Conservation (phyloP, 2,329 filamentous ascomycete species). For the Fusarium phyllophilum region DNA sequence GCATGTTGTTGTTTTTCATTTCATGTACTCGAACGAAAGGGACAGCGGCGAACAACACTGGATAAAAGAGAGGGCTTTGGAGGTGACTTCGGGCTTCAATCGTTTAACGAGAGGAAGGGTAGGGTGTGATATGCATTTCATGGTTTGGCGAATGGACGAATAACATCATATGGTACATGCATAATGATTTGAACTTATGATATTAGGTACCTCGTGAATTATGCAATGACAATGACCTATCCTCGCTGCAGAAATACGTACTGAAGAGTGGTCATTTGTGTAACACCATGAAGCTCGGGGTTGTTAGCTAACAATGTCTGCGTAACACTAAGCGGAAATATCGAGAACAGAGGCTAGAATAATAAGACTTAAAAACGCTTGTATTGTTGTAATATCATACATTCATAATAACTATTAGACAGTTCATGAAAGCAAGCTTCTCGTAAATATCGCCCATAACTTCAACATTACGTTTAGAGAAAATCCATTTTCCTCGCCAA, state of each 20-base stretch:
- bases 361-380: background rate
- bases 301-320: background rate
- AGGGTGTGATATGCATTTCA: background rate
- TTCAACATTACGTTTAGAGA: conserved; percentile 7
- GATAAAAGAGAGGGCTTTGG: conserved; percentile 25
- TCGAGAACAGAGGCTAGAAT: background rate
- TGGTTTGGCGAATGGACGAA: background rate
- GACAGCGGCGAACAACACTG: conserved; percentile 10
- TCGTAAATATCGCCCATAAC: background rate
- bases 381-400: conserved; percentile 21
- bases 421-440: conserved; percentile 1
- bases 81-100: conserved; percentile 30
- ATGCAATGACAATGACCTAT: background rate
- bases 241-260: background rate
- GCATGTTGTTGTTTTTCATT: conserved; percentile 10
- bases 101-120: background rate
- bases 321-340: background rate
- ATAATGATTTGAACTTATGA: background rate
- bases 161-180: conserved; percentile 1
- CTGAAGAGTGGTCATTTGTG: background rate
- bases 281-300: background rate
- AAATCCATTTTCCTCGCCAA: background rate
- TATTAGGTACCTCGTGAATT: too few relatives aligned
- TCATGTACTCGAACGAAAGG: conserved; percentile 31
- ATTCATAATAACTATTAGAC: conserved; percentile 32